Base-by-base conservation (phyloP, 192 early-diverging fungal species). In the Fimicolochytrium jonesii region DNA sequence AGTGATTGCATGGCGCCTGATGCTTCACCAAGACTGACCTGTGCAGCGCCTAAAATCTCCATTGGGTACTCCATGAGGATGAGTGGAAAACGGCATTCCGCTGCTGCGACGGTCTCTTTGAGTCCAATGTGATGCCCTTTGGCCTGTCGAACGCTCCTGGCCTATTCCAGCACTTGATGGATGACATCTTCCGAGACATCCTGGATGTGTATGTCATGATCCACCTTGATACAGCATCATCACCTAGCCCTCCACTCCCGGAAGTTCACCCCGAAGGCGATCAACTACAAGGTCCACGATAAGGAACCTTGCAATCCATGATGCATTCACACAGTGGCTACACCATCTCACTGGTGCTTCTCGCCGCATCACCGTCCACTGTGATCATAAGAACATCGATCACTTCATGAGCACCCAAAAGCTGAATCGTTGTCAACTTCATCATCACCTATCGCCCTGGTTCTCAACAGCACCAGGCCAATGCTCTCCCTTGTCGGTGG, bases 91-190 rank as follows among this genome's bases (percentile, higher is more conserved):
- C n/a, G n/a, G n/a, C n/a, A n/a, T n/a, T n/a, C n/a, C n/a, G n/a
- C n/a, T n/a, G n/a, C n/a, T n/a, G n/a, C n/a, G n/a, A 70, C 46
- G 68, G 68, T 29, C 61, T 48, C 3, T 89, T 47, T 55, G 72
- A 87, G 50, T 87, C 61, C 37, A 34, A 58, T 0, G 83, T 86
- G 22, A 49, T 89, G 34, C 84, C 85, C 0, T 85, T 86, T 54
- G 85, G 86, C 0, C 48, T 88, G 3, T 73, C 67, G 13, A 87
- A 86, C 60, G 77, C 75, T 0, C 81, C 84, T 0, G 81, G 73
- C 0, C 65, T 73, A 0, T 88, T 90, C 65, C 74, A 80, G 58
- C 44, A 46, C 0, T 36, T 77, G 2, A 77, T 87, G 18, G 75
- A 82, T 36, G 61, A 78, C 22, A 54, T 73, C 3, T 66, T 88